Percentiles rank a stretch among this genome's conserved stretches.
phyloP scores from a whole-genome alignment of 2,329 filamentous ascomycete genomes.

The Raffaelea albimanens region DNA sequence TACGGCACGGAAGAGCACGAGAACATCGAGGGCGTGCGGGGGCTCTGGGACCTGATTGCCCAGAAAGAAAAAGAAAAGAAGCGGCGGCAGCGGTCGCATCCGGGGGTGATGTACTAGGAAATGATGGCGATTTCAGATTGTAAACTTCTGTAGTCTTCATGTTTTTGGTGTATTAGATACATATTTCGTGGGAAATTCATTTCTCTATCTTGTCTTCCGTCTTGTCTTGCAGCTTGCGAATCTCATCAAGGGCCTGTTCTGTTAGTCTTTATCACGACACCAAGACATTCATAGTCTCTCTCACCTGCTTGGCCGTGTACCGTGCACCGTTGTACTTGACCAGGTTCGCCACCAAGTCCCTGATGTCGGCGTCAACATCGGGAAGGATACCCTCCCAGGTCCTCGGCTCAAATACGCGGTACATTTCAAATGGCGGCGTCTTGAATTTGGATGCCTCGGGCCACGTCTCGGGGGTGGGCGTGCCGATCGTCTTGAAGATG shows the following conservation, averaged over 20 bases:
- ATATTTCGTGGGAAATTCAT: no score
- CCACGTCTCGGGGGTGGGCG: slow-evolving; percentile 72
- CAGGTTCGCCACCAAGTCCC: slow-evolving; percentile 56
- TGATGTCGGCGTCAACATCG: slow-evolving; percentile 44
- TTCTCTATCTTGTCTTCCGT: no score
- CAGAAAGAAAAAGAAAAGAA: background rate
- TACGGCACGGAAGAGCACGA: slow-evolving; percentile 12
- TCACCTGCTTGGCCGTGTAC: slow-evolving; percentile 54
- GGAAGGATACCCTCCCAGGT: slow-evolving; percentile 64
- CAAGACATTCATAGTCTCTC: no score
- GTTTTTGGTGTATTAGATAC: no score
- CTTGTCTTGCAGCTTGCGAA: background rate
- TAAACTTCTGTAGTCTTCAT: no score
- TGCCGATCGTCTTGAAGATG: slow-evolving; percentile 86
- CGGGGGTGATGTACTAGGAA: no score
- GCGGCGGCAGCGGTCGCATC: background rate
- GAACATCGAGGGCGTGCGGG: slow-evolving; percentile 7
- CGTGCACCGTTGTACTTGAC: slow-evolving; percentile 66
- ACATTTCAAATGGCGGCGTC: slow-evolving; percentile 83
- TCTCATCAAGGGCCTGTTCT: slow-evolving; percentile 1
- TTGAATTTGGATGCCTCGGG: slow-evolving; percentile 62
- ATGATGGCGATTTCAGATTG: no score
- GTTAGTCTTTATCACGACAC: no score
- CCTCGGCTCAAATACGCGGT: slow-evolving; percentile 60
- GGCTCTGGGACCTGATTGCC: slow-evolving; percentile 7